Evolutionary conservation across 108 stramenopile species (phyloP).

Genomic region (Parietichytrium sp.): DNA sequence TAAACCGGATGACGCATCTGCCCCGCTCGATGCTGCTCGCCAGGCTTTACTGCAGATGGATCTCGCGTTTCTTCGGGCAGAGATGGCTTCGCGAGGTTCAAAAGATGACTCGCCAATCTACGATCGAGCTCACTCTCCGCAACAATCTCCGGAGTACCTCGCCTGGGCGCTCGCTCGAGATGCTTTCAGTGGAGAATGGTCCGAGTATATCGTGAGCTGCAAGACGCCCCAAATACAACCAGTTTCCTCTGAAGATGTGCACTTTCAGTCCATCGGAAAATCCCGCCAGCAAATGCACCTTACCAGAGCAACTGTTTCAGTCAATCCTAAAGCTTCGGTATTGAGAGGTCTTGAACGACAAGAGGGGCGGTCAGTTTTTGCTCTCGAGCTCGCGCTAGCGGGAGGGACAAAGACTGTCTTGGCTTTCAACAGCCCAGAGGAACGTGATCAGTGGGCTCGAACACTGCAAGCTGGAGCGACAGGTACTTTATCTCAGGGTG

Average conservation of each 20-base stretch:
- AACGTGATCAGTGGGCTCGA: not conserved
- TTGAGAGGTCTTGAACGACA: too few species aligned
- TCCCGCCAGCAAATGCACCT: too few species aligned
- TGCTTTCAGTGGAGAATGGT: not conserved
- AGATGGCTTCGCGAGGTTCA: not conserved
- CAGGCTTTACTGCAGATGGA: not conserved
- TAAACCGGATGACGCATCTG: not conserved
- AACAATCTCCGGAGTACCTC: not conserved
- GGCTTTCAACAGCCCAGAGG: not conserved
- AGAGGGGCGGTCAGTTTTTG: too few species aligned
- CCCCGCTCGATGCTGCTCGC: not conserved
- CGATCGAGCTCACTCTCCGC: not conserved
- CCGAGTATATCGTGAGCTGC: not conserved
- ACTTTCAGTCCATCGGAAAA: too few species aligned
- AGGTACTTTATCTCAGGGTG: not conserved
- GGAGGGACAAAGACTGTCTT: not conserved
- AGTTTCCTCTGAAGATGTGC: too few species aligned
- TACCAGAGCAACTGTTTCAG: too few species aligned
- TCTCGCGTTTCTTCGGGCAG: not conserved
- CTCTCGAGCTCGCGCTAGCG: too few species aligned
- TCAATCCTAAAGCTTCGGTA: too few species aligned
- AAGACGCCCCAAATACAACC: too few species aligned
- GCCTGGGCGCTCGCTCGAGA: not conserved
- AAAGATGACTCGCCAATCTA: not conserved
- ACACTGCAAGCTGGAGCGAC: not conserved